Evolutionary conservation across 1,284 basidiomycete genomes (phyloP).

Genomic region (Ceraceosorus guamensis): DNA sequence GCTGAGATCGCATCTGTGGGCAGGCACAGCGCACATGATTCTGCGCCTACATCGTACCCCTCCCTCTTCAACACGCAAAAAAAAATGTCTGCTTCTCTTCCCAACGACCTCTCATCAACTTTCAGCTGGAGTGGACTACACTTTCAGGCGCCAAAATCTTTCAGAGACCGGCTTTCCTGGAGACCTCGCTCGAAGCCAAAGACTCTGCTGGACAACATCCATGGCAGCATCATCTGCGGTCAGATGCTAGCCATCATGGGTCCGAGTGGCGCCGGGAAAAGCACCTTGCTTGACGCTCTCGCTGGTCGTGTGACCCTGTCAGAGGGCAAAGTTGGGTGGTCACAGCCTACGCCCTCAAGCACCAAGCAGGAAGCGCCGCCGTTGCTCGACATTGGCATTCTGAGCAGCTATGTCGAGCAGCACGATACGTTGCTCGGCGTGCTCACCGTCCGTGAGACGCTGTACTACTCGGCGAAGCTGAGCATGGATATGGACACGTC

Average conservation of each 20-base stretch:
- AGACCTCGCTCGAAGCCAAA: no score
- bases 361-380: slow-evolving; percentile 4
- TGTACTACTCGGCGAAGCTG: slow-evolving; percentile 46
- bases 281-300: slow-evolving; percentile 49
- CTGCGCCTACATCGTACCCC: no score
- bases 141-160: no score
- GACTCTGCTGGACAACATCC: slow-evolving; percentile 1
- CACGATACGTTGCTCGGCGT: slow-evolving; percentile 50
- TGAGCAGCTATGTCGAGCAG: slow-evolving; percentile 50
- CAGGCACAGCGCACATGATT: no score
- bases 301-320: slow-evolving; percentile 33
- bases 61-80: no score
- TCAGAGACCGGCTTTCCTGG: no score
- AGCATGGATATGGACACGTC: slow-evolving; percentile 5
- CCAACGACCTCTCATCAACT: no score
- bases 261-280: slow-evolving; percentile 49
- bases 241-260: slow-evolving; percentile 42
- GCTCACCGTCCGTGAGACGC: slow-evolving; percentile 49
- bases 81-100: no score
- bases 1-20: no score
- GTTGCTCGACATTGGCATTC: slow-evolving; percentile 8
- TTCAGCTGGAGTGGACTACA: no score
- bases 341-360: slow-evolving; percentile 5
- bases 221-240: slow-evolving; percentile 3
- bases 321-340: slow-evolving; percentile 16